Percentiles rank a stretch among this genome's conserved stretches.
phyloP scores from a whole-genome alignment of 225 moss, liverwort and hornwort species.

The Polytrichum formosum region DNA sequence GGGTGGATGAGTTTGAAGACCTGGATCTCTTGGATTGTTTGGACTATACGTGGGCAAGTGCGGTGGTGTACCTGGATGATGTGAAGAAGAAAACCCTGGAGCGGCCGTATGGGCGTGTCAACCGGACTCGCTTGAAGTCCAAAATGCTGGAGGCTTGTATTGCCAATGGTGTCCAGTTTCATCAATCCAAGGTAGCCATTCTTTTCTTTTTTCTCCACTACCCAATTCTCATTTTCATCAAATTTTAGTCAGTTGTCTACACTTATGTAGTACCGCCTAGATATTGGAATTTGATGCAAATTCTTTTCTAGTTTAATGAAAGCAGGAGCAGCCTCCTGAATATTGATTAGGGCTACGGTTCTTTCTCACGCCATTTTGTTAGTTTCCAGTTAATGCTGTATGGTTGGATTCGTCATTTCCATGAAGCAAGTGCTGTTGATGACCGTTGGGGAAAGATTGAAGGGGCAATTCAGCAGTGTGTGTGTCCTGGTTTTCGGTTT shows the following conservation, averaged over 20 bases:
- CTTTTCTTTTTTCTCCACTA: no score
- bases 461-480: no score
- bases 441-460: no score
- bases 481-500: no score
- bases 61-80: conserved; percentile 84
- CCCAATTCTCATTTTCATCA: not conserved
- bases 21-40: conserved; percentile 89
- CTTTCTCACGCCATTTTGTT: no score
- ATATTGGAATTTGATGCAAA: no score
- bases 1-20: conserved; percentile 99
- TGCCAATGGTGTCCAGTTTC: conserved; percentile 82
- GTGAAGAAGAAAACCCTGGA: conserved; percentile 56
- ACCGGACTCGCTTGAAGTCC: conserved; percentile 76
- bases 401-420: no score
- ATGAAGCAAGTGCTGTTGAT: no score
- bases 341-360: not conserved
- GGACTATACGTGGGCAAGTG: conserved; percentile 95
- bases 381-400: no score
- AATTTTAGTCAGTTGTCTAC: not conserved
- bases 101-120: conserved; percentile 88
- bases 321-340: no score
- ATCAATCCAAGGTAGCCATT: conserved; percentile 70
- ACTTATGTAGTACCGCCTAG: not conserved
- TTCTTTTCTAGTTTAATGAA: no score
- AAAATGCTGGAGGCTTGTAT: conserved; percentile 98